Percentiles rank a stretch among this genome's conserved stretches.
Conservation (phyloP, 352 stramenopile genomes). For the Globisporangium apiculatum region DNA sequence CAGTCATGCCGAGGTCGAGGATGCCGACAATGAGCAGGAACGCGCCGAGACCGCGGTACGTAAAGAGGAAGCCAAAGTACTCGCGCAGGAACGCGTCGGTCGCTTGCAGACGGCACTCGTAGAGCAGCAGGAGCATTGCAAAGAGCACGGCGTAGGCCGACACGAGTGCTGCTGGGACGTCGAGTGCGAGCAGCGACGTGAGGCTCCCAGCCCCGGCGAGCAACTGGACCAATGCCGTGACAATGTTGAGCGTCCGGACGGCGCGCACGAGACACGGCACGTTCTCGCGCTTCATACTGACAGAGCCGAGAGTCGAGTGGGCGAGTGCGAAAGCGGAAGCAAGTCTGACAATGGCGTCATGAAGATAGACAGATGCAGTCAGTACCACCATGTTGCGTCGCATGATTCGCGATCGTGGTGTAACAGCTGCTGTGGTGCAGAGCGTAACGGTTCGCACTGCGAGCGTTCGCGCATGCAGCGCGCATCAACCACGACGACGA, state of each 20-base stretch:
- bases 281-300: conserved; percentile 13
- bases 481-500: no score
- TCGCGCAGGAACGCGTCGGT: conserved; percentile 38
- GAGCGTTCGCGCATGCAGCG: no score
- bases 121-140: conserved; percentile 38
- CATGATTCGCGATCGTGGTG: no score
- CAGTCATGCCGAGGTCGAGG: conserved; percentile 49
- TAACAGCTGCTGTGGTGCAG: no score
- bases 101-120: conserved; percentile 38
- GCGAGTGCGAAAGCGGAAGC: no score
- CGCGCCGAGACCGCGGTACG: conserved; percentile 37
- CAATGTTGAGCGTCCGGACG: conserved; percentile 33
- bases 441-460: no score
- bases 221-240: conserved; percentile 34
- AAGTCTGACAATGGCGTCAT: no score
- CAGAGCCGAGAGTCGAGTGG: conserved; percentile 5
- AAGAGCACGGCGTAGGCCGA: conserved; percentile 45
- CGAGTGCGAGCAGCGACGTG: conserved; percentile 27
- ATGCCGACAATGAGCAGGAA: conserved; percentile 55
- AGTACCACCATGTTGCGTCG: no score
- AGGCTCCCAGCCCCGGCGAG: conserved; percentile 34
- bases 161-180: conserved; percentile 36
- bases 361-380: no score
- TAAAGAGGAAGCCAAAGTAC: conserved; percentile 61
- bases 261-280: conserved; percentile 20